Evolutionary conservation across 768 basidiomycete species (phyloP).

Genomic region (Lentinula sp.): DNA sequence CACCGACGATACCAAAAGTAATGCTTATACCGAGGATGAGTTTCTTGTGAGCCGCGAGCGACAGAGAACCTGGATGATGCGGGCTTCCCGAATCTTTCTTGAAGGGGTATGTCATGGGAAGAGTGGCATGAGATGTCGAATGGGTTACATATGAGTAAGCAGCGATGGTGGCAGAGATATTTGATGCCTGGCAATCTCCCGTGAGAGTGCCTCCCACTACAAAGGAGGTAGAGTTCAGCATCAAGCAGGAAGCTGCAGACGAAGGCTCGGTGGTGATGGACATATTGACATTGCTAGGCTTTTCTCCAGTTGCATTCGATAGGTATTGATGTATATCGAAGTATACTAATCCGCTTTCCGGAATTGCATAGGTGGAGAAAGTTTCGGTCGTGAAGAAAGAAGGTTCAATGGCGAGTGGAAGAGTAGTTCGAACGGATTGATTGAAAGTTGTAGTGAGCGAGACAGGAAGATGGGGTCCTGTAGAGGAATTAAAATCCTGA

Average conservation of each 20-base stretch:
- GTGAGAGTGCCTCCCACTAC: constrained; percentile 57
- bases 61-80: constrained; percentile 27
- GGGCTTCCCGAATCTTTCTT: constrained; percentile 23
- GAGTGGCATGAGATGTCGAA: constrained; percentile 62
- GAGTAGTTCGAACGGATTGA: constrained; percentile 56
- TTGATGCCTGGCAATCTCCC: constrained; percentile 28
- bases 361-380: constrained; percentile 50
- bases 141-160: constrained; percentile 63
- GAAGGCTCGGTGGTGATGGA: constrained; percentile 50
- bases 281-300: constrained; percentile 41
- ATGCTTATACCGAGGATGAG: constrained; percentile 55
- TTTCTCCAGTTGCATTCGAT: constrained; percentile 38
- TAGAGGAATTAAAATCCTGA: constrained; percentile 23
- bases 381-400: constrained; percentile 63
- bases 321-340: constrained; percentile 54
- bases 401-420: constrained; percentile 61
- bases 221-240: constrained; percentile 39
- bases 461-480: constrained; percentile 45
- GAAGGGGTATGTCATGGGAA: constrained; percentile 40
- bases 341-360: constrained; percentile 41
- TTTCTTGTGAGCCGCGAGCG: constrained; percentile 36
- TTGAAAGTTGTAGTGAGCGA: constrained; percentile 59
- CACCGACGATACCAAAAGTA: constrained; percentile 58
- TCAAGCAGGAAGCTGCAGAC: constrained; percentile 42
- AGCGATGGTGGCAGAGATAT: constrained; percentile 52